phyloP scores from a whole-genome alignment of 2,329 filamentous ascomycete genomes.

The Penicillium rolfsii region DNA sequence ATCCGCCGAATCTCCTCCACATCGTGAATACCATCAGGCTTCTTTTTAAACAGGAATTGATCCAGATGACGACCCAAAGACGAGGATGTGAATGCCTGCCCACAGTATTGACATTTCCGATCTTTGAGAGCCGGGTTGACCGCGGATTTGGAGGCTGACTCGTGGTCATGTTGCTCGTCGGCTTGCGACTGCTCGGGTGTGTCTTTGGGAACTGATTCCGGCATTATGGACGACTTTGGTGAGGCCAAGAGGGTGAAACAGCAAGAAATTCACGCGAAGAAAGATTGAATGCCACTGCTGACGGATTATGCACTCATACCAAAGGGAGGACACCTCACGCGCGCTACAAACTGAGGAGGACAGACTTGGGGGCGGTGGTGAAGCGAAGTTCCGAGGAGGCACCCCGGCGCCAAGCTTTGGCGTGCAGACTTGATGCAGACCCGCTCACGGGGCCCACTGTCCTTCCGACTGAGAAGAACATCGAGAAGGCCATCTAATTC shows the following conservation, averaged over 20 bases:
- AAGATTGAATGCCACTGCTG: not conserved
- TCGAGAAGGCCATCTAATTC: too few species aligned
- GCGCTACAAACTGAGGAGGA: not conserved
- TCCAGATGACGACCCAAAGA: slow-evolving; percentile 92
- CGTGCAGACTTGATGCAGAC: slow-evolving; percentile 10
- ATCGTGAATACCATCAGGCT: slow-evolving; percentile 89
- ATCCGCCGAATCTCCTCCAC: slow-evolving; percentile 85
- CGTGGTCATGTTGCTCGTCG: slow-evolving; percentile 34
- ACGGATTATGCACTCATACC: slow-evolving; percentile 11
- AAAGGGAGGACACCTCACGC: not conserved
- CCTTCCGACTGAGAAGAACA: not conserved
- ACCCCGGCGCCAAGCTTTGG: slow-evolving; percentile 20
- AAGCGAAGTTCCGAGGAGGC: slow-evolving; percentile 6
- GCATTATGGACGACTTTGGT: not conserved
- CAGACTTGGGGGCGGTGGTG: slow-evolving; percentile 7
- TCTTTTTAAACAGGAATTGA: slow-evolving; percentile 90
- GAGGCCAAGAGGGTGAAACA: not conserved
- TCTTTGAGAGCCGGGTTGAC: slow-evolving; percentile 70
- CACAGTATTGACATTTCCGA: slow-evolving; percentile 84
- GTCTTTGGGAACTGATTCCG: slow-evolving; percentile 26
- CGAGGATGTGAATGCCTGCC: slow-evolving; percentile 88
- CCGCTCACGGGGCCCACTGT: slow-evolving; percentile 7
- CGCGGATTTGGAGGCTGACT: slow-evolving; percentile 32
- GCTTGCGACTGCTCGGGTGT: slow-evolving; percentile 46
- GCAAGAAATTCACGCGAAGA: not conserved